Evolutionary conservation across 805 yeast species (phyloP), one percentile per base, ranked within the genome.

Genomic region (Candida ulmi): DNA sequence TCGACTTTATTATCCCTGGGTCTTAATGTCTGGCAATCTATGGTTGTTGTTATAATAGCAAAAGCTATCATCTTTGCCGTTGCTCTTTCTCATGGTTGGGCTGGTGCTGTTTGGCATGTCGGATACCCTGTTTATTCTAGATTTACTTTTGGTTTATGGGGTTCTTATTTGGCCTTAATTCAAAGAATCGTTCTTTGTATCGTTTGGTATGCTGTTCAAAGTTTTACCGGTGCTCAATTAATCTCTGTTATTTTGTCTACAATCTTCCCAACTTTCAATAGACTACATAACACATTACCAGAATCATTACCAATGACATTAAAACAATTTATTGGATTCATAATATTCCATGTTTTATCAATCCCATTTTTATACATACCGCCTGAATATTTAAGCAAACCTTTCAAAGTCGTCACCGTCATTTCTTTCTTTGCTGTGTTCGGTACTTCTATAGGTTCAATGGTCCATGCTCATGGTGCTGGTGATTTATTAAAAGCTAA

Each of bases 21-120:
- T 1, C 51, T 69, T 8, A 61, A 63, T 30, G 69, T 70, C 13
- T 59, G 68, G 48, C 62, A 69, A 40, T 55, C 73, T 2, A 68
- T 73, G 69, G 67, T 69, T 6, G 58, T 61, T 17, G 60, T 69
- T 17, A 61, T 69, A 17, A 39, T 74, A 17, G 76, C 68, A 5
- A 65, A 69, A 37, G 23, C 60, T 12, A 47, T 74, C 34, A 65
- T 69, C 38, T 63, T 66, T 30, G 44, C 60, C 3, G 55, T 68
- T 33, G 69, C 75, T 11, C 53, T 69, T 8, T 52, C 64, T 11
- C 71, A 70, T 43, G 72, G 75, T 26, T 63, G 66, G 52, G 68
- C 66, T 13, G 79, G 80, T 26, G 64, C 69, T 8, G 61, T 63
- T 17, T 74, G 66, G 54, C 78, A 72, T 50, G 61, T 74, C 31